A percentile compares a stretch with the other conserved stretches of the same genome.
These are phyloP conservation scores for Aphanomyces cochlioides DNA, from an alignment of 352 stramenopile genomes.

Conservation along the genomic window DNA sequence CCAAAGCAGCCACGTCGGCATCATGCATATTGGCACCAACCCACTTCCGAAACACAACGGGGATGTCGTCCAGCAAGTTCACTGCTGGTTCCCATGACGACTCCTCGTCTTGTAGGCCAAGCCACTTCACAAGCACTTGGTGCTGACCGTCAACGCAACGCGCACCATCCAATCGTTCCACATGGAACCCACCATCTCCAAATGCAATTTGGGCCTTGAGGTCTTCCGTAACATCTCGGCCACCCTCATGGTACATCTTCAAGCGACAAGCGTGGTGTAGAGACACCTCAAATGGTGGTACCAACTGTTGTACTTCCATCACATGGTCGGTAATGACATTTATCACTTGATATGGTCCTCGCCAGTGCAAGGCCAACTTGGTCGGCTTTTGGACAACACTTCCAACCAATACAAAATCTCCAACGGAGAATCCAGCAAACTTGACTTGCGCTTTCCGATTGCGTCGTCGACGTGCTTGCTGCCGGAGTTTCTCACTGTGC, in stretches of 20 bases:
- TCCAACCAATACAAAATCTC: background rate
- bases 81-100: constrained; percentile 30
- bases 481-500: constrained; percentile 6
- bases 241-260: constrained; percentile 15
- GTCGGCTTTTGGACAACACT: background rate
- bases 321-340: background rate
- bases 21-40: too few relatives aligned
- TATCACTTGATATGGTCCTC: background rate
- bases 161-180: constrained; percentile 20
- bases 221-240: constrained; percentile 12
- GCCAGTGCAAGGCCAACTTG: constrained; percentile 2
- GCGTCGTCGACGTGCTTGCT: constrained; percentile 11
- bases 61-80: constrained; percentile 32
- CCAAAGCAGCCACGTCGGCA: too few relatives aligned
- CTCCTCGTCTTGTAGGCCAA: constrained; percentile 34
- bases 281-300: background rate
- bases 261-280: constrained; percentile 17
- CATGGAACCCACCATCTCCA: constrained; percentile 16
- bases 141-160: constrained; percentile 6
- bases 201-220: constrained; percentile 20
- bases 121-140: constrained; percentile 30
- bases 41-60: background rate
- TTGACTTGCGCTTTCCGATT: constrained; percentile 2
- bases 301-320: background rate
- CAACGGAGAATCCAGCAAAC: background rate